A percentile compares a stretch with the other conserved stretches of the same genome.
Conservation (phyloP, 306 rosid genomes). For the Lathyrus sativus region DNA sequence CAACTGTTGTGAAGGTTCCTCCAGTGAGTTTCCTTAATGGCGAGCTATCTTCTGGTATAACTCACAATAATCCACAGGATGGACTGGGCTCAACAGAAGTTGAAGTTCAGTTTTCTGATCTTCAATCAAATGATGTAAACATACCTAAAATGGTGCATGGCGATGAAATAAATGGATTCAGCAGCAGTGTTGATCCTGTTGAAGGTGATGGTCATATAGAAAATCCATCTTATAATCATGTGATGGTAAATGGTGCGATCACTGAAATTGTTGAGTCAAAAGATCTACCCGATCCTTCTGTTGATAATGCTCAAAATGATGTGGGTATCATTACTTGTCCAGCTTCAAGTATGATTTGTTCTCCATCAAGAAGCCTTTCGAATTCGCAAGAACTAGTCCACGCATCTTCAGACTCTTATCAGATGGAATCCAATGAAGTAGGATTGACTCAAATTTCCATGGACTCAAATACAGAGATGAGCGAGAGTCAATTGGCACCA, state of each 20-base stretch:
- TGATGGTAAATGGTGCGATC: slow-evolving; percentile 39
- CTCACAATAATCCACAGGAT: slow-evolving; percentile 41
- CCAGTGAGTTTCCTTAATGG: slow-evolving; percentile 39
- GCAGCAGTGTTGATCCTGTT: slow-evolving; percentile 40
- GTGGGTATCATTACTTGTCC: slow-evolving; percentile 34
- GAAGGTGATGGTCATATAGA: slow-evolving; percentile 46
- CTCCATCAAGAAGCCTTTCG: slow-evolving; percentile 43
- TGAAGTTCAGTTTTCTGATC: too few species aligned
- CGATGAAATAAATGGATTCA: slow-evolving; percentile 47
- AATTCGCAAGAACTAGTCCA: slow-evolving; percentile 43
- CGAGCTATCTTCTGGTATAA: slow-evolving; percentile 37
- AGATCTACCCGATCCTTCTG: slow-evolving; percentile 41
- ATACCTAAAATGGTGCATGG: slow-evolving; percentile 28
- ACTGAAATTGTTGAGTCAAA: slow-evolving; percentile 38
- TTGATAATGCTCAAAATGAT: slow-evolving; percentile 37
- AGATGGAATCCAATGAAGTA: slow-evolving; percentile 45
- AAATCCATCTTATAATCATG: slow-evolving; percentile 43
- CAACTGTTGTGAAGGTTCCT: slow-evolving; percentile 37
- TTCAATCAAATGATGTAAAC: too few species aligned
- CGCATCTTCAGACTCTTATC: slow-evolving; percentile 40
- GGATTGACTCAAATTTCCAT: slow-evolving; percentile 43
- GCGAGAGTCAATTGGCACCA: slow-evolving; percentile 37
- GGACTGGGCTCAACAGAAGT: slow-evolving; percentile 41
- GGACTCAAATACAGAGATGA: slow-evolving; percentile 42
- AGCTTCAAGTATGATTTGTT: slow-evolving; percentile 42